Percentiles rank a stretch among this genome's conserved stretches.
Evolutionary conservation across 176 grass and related monocot species (phyloP).

Genomic region (Juncus inflexus): DNA sequence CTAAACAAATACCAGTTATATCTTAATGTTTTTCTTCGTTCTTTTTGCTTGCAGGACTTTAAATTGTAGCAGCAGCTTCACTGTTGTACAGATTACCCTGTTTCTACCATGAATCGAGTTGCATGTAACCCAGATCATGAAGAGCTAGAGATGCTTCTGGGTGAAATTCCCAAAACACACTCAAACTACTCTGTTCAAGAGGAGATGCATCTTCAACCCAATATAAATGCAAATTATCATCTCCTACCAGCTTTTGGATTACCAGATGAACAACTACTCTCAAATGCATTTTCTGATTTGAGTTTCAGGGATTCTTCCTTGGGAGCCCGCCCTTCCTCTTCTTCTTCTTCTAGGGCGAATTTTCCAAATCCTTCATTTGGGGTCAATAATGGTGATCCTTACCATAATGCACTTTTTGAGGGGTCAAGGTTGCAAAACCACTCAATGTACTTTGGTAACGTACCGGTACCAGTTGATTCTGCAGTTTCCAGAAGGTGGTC

Average conservation of each 20-base stretch:
- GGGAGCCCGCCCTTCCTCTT: background rate
- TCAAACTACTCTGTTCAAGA: slow-evolving; percentile 5
- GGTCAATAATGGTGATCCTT: slow-evolving; percentile 6
- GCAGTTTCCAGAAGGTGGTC: slow-evolving; percentile 25
- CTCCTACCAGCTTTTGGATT: slow-evolving; percentile 7
- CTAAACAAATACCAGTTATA: background rate
- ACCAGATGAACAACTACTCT: slow-evolving; percentile 40
- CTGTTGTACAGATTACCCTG: background rate
- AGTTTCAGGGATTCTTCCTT: slow-evolving; percentile 21
- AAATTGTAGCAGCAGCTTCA: slow-evolving; percentile 10
- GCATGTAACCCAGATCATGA: slow-evolving; percentile 19
- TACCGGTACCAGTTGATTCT: slow-evolving; percentile 22
- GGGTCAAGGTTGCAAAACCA: slow-evolving; percentile 13
- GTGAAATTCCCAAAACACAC: slow-evolving; percentile 22
- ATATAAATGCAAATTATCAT: background rate
- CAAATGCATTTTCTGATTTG: slow-evolving; percentile 43
- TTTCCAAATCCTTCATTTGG: background rate
- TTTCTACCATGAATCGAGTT: slow-evolving; percentile 29
- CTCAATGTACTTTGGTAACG: slow-evolving; percentile 7
- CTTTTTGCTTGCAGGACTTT: slow-evolving; percentile 11
- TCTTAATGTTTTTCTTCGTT: slow-evolving; percentile 4
- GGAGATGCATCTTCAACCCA: background rate
- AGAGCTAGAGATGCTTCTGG: slow-evolving; percentile 22
- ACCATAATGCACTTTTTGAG: slow-evolving; percentile 17
- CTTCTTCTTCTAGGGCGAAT: slow-evolving; percentile 1